Evolutionary conservation across 176 grass and related monocot species (phyloP).

Genomic region (Elaeis guineensis): DNA sequence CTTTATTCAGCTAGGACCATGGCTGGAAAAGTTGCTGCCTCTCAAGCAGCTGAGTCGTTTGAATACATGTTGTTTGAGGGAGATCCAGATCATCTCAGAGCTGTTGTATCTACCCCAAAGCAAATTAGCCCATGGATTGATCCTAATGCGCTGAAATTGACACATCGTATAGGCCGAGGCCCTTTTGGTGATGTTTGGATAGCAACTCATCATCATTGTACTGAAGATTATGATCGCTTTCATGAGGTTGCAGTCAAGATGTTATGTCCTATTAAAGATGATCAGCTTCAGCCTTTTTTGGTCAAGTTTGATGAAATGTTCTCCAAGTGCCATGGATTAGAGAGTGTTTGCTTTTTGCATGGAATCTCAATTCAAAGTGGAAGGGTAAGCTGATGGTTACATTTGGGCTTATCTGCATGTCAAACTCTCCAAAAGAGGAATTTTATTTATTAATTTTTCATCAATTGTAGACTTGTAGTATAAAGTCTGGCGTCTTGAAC

Average conservation of each 20-base stretch:
- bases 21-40: conserved; percentile 37
- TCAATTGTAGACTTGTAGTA: too few relatives aligned
- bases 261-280: conserved; percentile 79
- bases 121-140: conserved; percentile 86
- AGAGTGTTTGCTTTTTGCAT: conserved; percentile 58
- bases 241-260: conserved; percentile 95
- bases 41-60: conserved; percentile 43
- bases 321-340: conserved; percentile 56
- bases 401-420: too few relatives aligned
- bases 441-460: too few relatives aligned
- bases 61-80: conserved; percentile 92
- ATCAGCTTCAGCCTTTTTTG: conserved; percentile 66
- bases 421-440: too few relatives aligned
- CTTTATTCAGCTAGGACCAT: conserved; percentile 19
- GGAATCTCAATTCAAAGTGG: conserved; percentile 82
- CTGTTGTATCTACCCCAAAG: conserved; percentile 51
- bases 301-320: conserved; percentile 77
- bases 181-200: conserved; percentile 92
- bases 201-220: conserved; percentile 66
- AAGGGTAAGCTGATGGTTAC: conserved; percentile 39
- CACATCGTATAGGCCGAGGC: conserved; percentile 87
- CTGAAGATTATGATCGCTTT: conserved; percentile 51
- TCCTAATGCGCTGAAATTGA: conserved; percentile 46
- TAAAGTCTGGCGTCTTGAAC: not conserved
- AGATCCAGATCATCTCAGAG: conserved; percentile 57